Evolutionary conservation across 1,284 basidiomycete genomes (phyloP), one percentile per base, ranked within the genome.

Genomic region (Sparassis latifolia): DNA sequence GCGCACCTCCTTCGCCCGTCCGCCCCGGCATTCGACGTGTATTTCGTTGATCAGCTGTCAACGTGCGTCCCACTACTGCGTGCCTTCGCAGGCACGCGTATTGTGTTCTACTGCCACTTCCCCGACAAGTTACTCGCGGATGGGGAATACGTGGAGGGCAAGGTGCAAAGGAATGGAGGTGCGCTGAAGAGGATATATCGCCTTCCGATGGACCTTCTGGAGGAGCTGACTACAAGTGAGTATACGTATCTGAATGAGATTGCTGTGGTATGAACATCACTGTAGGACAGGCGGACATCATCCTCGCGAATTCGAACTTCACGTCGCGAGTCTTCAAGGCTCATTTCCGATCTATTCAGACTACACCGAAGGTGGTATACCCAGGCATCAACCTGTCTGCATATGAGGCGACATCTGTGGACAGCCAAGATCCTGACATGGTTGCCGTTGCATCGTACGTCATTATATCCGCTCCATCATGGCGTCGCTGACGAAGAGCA

Each of bases 71-170:
- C 96, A 0, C 73, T 96, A 54, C 74, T 99, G 1, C 79, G 90
- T 10, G 66, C 75, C 47, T 64, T 90, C 7, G 79, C 77, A 2
- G 74, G 76, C 9, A 90, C 82, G 7, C 82, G 91, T 1, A 88
- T 97, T 29, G 83, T 99, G 12, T 99, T 97, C 70, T 99, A 99
- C 68, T 97, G 94, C 61, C 96, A 99, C 67, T 99, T 98, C 62
- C 96, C 97, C 0, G 94, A 97, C 70, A 93, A 95, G 66, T 73
- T 97, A 0, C 77, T 97, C n/a, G 78, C 92, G 46, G 75, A 83
- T 65, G 91, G 90, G 2, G 82, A 80, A 27, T 89, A 86, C 56
- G 76, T 84, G 2, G 83, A 86, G 48, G 84, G 65, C 9, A 61
- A 59, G 27, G 56, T 66, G 33, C 62, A 62, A 61, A 75, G 63